Conservation (phyloP, 176 grass and related monocot species). For the Chrysopogon serrulatus region DNA sequence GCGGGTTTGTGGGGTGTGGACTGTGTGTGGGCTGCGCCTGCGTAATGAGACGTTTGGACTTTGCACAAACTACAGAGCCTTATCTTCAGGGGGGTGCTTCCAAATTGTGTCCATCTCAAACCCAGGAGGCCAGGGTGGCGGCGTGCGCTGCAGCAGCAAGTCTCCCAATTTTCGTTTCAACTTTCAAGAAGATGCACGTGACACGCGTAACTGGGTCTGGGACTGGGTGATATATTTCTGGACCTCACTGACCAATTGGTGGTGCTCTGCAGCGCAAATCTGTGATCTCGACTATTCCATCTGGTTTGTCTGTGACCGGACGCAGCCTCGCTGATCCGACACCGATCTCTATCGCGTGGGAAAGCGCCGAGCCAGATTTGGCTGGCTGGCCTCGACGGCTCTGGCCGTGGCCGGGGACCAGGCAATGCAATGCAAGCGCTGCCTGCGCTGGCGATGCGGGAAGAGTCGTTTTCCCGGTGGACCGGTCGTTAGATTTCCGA, state of each 20-base stretch:
- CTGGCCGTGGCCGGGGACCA: constrained; percentile 15
- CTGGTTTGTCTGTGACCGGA: background rate
- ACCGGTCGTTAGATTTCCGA: constrained; percentile 12
- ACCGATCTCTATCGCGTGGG: background rate
- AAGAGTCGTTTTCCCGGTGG: background rate
- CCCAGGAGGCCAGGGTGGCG: background rate
- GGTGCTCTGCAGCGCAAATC: background rate
- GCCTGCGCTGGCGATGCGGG: background rate
- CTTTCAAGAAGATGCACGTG: background rate
- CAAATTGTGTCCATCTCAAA: background rate
- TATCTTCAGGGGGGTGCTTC: background rate
- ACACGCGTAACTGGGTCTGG: background rate
- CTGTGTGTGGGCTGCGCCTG: background rate
- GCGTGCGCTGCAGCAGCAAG: background rate
- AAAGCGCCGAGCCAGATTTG: background rate
- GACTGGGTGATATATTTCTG: background rate
- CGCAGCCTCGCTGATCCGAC: background rate
- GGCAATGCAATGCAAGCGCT: background rate
- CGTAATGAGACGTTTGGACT: background rate
- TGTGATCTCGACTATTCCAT: background rate
- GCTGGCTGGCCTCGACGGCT: background rate
- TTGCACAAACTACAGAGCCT: background rate
- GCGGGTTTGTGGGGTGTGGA: background rate
- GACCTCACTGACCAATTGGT: background rate
- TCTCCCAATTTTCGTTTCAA: background rate